Base-by-base conservation (phyloP, 2,329 filamentous ascomycete species). In the Chaetomiaceae sp. region DNA sequence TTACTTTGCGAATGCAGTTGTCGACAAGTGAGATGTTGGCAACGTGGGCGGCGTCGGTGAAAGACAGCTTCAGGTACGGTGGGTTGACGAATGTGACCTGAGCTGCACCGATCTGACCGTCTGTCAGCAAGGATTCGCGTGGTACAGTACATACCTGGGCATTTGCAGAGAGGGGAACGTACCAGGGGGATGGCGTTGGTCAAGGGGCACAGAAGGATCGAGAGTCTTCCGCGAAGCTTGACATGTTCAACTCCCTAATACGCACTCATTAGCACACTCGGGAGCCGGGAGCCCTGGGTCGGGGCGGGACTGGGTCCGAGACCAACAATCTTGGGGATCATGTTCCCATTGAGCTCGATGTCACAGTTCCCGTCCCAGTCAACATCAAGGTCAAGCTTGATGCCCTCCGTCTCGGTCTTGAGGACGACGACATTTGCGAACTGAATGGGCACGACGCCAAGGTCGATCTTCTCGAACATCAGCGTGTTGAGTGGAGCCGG, bases 1-100 rank as follows among this genome's bases (percentile, higher is more conserved):
- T 71, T 11, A 71, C 66, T 37, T 74, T 74, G 42, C 72, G 72
- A n/a, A 77, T 67, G 4, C 68, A 64, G 8, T 68, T 70, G 49
- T 73, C 66, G 23, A 76, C 66, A 6, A 73, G 46, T n/a, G 61
- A 65, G 41, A 67, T 65, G 61, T 75, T 72, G 47, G 72, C 73
- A 38, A 76, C 65, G 53, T 73, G 68, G 32, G 72, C 73, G 5
- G 73, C 73, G 58, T 75, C 68, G 33, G 75, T 76, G 56, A 75
- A 77, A 61, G 74, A 69, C 16, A 77, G 68, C 43, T 73, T 67
- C 27, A 77, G 68, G 25, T 61, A 61, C 0, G 75, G 74, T 1
- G 71, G 71, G 62, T 77, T 77, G 65, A 77, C 73, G 61, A 77
- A 77, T 20, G 74, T 65, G 0, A 77, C 66, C 61, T 77, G 75